Evolutionary conservation across 768 basidiomycete species (phyloP).

Genomic region (Tephrocybe sp.): DNA sequence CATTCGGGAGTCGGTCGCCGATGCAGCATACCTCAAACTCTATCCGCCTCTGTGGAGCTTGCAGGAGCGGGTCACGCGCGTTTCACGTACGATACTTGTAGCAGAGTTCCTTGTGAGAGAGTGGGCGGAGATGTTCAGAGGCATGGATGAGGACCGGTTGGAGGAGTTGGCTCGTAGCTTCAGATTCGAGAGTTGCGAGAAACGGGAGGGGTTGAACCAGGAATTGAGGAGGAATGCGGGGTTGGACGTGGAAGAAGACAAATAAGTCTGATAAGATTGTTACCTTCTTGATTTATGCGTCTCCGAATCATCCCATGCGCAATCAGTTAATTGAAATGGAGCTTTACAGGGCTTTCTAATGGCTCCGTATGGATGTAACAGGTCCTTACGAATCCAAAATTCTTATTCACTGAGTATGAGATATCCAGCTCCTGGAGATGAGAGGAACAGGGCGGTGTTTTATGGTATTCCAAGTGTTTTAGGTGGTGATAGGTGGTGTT

Average conservation of each 20-base stretch:
- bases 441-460: too few relatives aligned
- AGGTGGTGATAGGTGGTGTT: too few relatives aligned
- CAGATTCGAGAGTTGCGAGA: constrained; percentile 63
- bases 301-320: too few relatives aligned
- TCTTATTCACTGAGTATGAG: too few relatives aligned
- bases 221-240: constrained; percentile 36
- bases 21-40: constrained; percentile 41
- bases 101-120: constrained; percentile 68
- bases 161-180: constrained; percentile 75
- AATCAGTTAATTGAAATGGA: too few relatives aligned
- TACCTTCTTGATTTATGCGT: too few relatives aligned
- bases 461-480: too few relatives aligned
- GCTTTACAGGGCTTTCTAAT: too few relatives aligned
- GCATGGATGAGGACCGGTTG: constrained; percentile 53
- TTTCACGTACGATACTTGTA: constrained; percentile 65
- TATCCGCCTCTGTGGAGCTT: constrained; percentile 67
- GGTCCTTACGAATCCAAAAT: too few relatives aligned
- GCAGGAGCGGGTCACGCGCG: constrained; percentile 48
- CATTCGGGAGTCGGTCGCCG: constrained; percentile 44
- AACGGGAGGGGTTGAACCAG: constrained; percentile 62
- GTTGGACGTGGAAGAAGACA: neutral
- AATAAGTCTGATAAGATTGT: neutral
- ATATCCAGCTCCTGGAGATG: too few relatives aligned
- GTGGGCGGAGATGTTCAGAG: constrained; percentile 68
- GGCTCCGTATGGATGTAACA: too few relatives aligned